Base-by-base conservation (phyloP, 148 eudicot genomes). In the Diospyros lotus region DNA sequence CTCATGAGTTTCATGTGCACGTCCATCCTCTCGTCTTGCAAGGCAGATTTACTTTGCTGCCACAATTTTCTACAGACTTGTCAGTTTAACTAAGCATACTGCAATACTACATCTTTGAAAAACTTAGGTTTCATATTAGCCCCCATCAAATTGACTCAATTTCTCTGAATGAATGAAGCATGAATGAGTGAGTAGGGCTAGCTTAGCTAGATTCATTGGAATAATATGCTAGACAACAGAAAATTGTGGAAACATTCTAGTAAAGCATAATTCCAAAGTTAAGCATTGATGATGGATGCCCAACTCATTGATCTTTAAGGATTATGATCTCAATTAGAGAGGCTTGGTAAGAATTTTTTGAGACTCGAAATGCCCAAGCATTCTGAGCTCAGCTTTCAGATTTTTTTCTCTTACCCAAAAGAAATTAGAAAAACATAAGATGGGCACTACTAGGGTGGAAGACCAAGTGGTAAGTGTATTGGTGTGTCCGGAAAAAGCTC, bases 1-100 rank as follows among this genome's bases (percentile, higher is more conserved):
- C 81, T 86, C 93, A 89, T 89, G 9, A 87, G 83, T 80, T 80
- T 89, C n/a, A 89, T 83, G 72, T 89, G 93, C 62, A 87, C 65
- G 61, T 89, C 93, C 72, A 82, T 69, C 44, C 79, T 79, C 70
- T 66, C 82, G 52, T 87, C 84, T 77, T 74, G 75, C 50, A 87
- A 84, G 3, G 81, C 82, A 6, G 86, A 81, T 78, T 84, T 82
- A 78, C 84, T 84, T 65, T 77, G 83, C 83, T 76, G 86, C 90
- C 83, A 84, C 48, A 87, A 48, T 50, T 84, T 86, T 62, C 90
- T 87, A 28, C 0, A 28, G 28, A 28, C 28, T 28, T 28, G 54
- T 66, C 46, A 58, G 76, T 64, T 15, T 28, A 65, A 65, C 58
- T 66, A 8, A 63, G 66, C 60, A 17, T 63, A 51, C 15, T 2